Base-by-base conservation (phyloP, 495 filamentous ascomycete genomes). In the Annulohypoxylon stygium region DNA sequence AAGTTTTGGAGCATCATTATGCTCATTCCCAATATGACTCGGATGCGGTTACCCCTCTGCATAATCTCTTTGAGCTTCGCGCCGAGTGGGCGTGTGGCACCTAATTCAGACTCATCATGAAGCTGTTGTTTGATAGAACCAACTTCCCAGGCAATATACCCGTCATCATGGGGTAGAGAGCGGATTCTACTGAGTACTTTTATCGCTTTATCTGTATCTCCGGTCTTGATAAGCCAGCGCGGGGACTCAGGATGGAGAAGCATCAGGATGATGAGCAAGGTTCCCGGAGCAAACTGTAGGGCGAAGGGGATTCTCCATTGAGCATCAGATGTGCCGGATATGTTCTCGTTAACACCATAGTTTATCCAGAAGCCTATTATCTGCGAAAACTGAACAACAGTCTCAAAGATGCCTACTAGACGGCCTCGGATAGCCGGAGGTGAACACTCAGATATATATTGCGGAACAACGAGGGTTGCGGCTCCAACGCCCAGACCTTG, bases 401-500 rank as follows among this genome's bases (percentile, higher is more conserved):
- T 55, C 51, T 55, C 51, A 4, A 55, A 55, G 2, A 55, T 16
- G 30, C 51, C 51, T 2, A 55, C 25, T 4, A 55, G 26, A 30
- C 51, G 51, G 4, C 51, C 51, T 16, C 51, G 51, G 8, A 55
- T 55, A 12, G 51, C 51, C 11, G 51, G 51, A 8, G 51, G 51
- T 12, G 51, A 55, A 55, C 51, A 55, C 16, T 55, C 51, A 14
- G 51, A 55, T 55, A 55, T 55, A 34, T 55, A 55, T 34, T 55
- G 51, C 6, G 51, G 51, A n/a, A 55, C 51, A 16, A 55, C 51
- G 14, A 55, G 51, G 11, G 51, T 55, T 33, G 11, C 23, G 12
- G 51, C 51, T 5, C 51, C 51, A 2, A 55, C 51, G 1, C 20
- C 51, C 9, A 55, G 30, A 16, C 51, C 51, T 55, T 9, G 2